Conservation (phyloP, 768 basidiomycete genomes). For the Phanerochaete sordida region DNA sequence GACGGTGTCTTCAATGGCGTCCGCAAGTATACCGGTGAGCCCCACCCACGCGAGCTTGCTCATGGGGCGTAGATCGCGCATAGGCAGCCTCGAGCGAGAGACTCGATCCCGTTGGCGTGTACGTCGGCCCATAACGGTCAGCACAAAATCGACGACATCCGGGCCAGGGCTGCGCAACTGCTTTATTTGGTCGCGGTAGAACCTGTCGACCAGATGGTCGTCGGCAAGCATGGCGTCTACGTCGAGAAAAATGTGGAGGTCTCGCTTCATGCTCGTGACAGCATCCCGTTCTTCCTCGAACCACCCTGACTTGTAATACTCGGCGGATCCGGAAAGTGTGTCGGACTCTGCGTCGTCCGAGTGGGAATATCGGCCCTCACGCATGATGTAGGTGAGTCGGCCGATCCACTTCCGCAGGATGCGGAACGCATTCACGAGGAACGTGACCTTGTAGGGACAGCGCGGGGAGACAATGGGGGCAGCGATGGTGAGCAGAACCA, state of each 20-base stretch:
- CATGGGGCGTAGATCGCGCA: not conserved
- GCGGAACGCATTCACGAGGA: not conserved
- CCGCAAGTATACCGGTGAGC: not conserved
- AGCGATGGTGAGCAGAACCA: not conserved
- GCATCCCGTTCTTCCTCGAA: not conserved
- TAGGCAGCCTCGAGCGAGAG: not conserved
- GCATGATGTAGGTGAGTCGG: not conserved
- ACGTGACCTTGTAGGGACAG: slow-evolving; percentile 7
- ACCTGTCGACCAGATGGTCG: not conserved
- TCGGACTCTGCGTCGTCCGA: not conserved
- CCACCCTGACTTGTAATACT: not conserved
- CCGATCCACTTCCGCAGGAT: not conserved
- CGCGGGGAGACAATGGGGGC: not conserved
- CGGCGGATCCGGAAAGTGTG: not conserved
- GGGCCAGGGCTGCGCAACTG: not conserved
- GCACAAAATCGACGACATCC: not conserved
- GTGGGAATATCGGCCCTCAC: not conserved
- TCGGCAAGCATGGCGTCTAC: not conserved
- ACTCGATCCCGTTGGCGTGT: not conserved
- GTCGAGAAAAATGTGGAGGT: not conserved
- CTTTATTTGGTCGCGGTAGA: not conserved
- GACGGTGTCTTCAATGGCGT: not conserved
- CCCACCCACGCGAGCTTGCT: not conserved
- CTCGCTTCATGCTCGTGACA: not conserved
- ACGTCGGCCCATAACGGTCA: not conserved